These are phyloP conservation scores for Neonothopanus nambi DNA, from an alignment of 1,284 basidiomycete species.

Conservation along the genomic window DNA sequence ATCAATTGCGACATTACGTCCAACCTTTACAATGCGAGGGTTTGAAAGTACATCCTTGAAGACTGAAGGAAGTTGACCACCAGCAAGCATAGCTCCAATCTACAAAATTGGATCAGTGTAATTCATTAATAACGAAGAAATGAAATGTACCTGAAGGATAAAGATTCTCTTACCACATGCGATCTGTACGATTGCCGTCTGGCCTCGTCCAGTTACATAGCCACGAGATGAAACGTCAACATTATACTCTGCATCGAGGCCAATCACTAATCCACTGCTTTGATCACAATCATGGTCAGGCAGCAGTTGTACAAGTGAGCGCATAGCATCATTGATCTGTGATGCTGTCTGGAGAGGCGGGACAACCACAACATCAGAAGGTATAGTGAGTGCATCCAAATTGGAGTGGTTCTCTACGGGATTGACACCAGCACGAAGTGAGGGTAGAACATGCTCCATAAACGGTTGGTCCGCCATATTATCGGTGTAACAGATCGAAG, in stretches of 20 bases:
- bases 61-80: neutral
- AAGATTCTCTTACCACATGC: constrained; percentile 6
- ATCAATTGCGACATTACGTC: constrained; percentile 20
- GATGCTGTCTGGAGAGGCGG: neutral
- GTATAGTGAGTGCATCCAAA: neutral
- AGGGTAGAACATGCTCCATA: constrained; percentile 10
- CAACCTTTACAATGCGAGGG: constrained; percentile 22
- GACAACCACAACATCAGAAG: neutral
- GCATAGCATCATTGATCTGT: constrained; percentile 13
- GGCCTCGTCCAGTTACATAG: constrained; percentile 10
- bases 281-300: constrained; percentile 1
- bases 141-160: constrained; percentile 15
- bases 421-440: constrained; percentile 2
- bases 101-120: neutral
- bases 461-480: constrained; percentile 16
- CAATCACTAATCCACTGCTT: constrained; percentile 8
- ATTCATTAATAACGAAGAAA: neutral
- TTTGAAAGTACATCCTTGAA: constrained; percentile 17
- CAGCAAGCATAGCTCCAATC: neutral
- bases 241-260: constrained; percentile 17
- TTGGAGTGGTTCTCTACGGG: constrained; percentile 15
- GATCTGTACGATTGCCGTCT: constrained; percentile 15
- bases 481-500: constrained; percentile 14
- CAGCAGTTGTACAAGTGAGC: neutral
- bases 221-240: constrained; percentile 11